Evolutionary conservation across 208 protist genomes (phyloP), one percentile per base, ranked within the genome.

Genomic region (Borovskyia barvae): DNA sequence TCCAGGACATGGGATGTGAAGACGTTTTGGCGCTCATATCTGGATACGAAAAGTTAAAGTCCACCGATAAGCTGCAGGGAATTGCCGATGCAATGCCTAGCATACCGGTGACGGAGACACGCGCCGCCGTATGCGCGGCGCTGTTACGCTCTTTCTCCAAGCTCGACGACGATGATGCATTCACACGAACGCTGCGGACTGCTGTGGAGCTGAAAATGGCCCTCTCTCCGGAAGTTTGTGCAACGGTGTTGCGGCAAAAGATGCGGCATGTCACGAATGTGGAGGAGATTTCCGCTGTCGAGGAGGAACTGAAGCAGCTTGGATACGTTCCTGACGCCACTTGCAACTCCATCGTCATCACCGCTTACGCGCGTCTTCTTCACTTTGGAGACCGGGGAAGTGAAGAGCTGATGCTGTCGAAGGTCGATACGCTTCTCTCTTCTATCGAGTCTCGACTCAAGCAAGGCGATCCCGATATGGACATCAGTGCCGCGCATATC

Each of bases 361-460:
- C 84, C 0, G 78, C 80, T 6, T 94, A 90, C 62, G 87, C 87
- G 7, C 78, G 87, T 8, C 72, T 94, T 0, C 56, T 90, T 0
- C 84, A 92, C 82, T 94, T 89, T 77, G 85, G 87, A 14, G 87
- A 94, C 52, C 66, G 78, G 19, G 84, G 80, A 0, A 90, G 77
- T 55, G 84, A 92, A 55, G 87, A 94, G 69, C 58, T 94, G 19
- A 94, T 94, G 84, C 63, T 94, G 19, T 76, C 82, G 28, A 94
- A 94, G 66, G 87, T 94, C 45, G 87, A 92, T 52, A 94, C 85
- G 4, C 77, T 94, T 1, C 75, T 94, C 22, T 92, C 82, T 6
- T 87, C 84, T 24, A 92, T 94, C 49, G 87, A 92, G 58, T 86
- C 80, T 5, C 75, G 84, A 3, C 70, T 94, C 24, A 90, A 88